phyloP scores from a whole-genome alignment of 495 filamentous ascomycete species.

The Coniosporium apollinis region DNA sequence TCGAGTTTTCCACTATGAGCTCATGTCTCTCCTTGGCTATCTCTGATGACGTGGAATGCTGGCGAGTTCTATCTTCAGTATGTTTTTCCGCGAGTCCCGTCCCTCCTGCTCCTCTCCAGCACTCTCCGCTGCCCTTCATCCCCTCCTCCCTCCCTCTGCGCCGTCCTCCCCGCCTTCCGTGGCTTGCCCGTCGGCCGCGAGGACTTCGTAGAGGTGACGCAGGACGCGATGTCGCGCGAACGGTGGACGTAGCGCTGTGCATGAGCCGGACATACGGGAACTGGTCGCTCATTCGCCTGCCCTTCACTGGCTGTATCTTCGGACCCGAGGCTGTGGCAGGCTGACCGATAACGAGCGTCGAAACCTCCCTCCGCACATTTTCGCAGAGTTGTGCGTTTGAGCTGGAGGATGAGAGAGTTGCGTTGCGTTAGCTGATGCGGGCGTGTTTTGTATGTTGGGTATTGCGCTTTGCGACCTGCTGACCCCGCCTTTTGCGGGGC shows the following conservation, averaged over 20 bases:
- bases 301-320: slow-evolving; percentile 4
- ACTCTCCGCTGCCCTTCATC: background rate
- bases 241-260: background rate
- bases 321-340: slow-evolving; percentile 10
- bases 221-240: background rate
- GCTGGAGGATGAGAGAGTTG: background rate
- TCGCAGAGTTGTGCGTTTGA: background rate
- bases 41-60: slow-evolving; percentile 10
- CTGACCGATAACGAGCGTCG: slow-evolving; percentile 24
- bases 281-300: slow-evolving; percentile 23
- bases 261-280: slow-evolving; percentile 24
- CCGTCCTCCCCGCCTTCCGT: slow-evolving; percentile 9
- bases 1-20: slow-evolving; percentile 1
- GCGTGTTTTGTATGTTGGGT: too few species aligned
- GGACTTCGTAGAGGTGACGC: background rate
- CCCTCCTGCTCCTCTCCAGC: slow-evolving; percentile 18
- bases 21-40: slow-evolving; percentile 11
- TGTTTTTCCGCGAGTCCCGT: slow-evolving; percentile 18
- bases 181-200: slow-evolving; percentile 21
- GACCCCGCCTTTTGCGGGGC: too few species aligned
- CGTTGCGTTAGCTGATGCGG: too few species aligned
- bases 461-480: too few species aligned
- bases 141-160: slow-evolving; percentile 2
- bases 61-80: slow-evolving; percentile 11
- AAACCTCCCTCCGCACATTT: background rate